Evolutionary conservation across 164 flowering plant species (phyloP), one percentile per base, ranked within the genome.

Genomic region (Akebia trifoliata): DNA sequence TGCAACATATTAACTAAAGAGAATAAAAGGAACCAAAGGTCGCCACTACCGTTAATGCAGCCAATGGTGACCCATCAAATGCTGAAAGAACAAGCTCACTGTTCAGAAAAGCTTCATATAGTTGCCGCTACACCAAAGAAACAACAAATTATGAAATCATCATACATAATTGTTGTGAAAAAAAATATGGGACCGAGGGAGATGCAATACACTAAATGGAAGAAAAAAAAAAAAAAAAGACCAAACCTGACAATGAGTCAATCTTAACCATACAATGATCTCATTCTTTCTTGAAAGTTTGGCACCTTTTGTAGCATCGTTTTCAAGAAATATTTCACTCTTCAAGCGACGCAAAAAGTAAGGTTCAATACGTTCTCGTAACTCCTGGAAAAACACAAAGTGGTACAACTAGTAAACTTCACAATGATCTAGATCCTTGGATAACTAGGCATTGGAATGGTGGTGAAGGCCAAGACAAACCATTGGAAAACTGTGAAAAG

Each of bases 1-100:
- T 32, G 0, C 22, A 57, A 24, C 17, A 2, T 4, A 12, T 0
- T 34, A 45, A 34, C 24, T 32, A 49, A 17, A 57, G 24, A 14
- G 36, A 22, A 37, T 28, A 39, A 35, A 39, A 40, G 39, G 1
- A 29, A 21, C 22, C 10, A 22, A 36, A 37, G 26, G 12, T 31
- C 53, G 57, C 20, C 32, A 53, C 25, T 90, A 94, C 99, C 87
- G 97, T 90, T 31, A 94, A 62, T 55, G 99, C 99, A 72, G 99
- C 97, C 62, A 94, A 72, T 22, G 97, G 96, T 20, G 99, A 94
- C 48, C 96, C 95, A 72, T 83, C 87, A 75, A 85, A 86, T 54
- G 97, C 79, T 1, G 97, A 88, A 60, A 81, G 76, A 71, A 85
- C 97, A 24, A 88, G 39, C 69, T 94, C 96, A 77, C 93, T 85